Conservation (phyloP, 305 asterid genomes). For the Ajuga reptans region DNA sequence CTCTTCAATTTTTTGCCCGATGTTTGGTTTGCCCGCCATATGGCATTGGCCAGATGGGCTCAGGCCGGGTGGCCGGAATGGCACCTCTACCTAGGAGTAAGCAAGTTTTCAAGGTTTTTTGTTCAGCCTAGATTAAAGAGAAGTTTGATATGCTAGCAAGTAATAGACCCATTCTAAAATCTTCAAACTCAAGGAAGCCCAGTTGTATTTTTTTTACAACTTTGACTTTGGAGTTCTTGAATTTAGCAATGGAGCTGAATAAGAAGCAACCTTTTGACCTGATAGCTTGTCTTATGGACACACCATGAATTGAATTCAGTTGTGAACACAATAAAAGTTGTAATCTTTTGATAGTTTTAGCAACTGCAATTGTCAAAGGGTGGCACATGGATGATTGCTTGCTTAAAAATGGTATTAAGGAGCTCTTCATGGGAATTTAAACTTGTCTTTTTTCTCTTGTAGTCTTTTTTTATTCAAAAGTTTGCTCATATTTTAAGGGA, state of each 20-base stretch:
- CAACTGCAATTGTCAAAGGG: slow-evolving; percentile 30
- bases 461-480: slow-evolving; percentile 12
- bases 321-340: background rate
- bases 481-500: slow-evolving; percentile 14
- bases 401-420: slow-evolving; percentile 3
- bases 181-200: slow-evolving; percentile 28
- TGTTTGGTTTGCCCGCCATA: no score
- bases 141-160: background rate
- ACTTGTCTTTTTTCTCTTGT: background rate
- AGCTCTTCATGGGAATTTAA: slow-evolving; percentile 20
- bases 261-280: slow-evolving; percentile 18
- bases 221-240: slow-evolving; percentile 22
- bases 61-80: no score
- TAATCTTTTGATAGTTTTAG: slow-evolving; percentile 11
- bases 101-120: background rate
- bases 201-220: slow-evolving; percentile 13
- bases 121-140: background rate
- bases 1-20: no score
- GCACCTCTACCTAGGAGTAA: background rate
- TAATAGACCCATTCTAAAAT: background rate
- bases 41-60: no score
- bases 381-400: slow-evolving; percentile 35
- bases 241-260: slow-evolving; percentile 6
- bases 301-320: background rate
- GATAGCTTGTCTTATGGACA: slow-evolving; percentile 12